Percentiles rank a stretch among this genome's conserved stretches.
Evolutionary conservation across 202 grass and related monocot species (phyloP).

Genomic region (Brachypodium distachyon): DNA sequence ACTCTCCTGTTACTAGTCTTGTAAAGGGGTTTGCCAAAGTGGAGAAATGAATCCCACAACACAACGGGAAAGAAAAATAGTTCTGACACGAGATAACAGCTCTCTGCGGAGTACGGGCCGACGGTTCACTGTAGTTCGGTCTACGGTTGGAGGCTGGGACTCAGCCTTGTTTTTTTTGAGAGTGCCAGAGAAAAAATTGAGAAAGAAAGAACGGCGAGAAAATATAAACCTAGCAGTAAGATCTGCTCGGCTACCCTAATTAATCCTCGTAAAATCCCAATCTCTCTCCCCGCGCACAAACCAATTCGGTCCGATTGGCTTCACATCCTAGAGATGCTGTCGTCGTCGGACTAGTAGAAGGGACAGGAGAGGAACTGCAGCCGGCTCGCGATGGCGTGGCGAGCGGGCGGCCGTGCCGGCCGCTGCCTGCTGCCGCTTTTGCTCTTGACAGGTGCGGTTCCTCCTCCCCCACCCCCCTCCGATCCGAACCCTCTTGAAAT

Average conservation of each 20-base stretch:
- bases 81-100: too few relatives aligned
- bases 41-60: too few relatives aligned
- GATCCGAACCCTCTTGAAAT: neutral
- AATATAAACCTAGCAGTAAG: neutral
- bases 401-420: conserved; percentile 32
- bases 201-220: neutral
- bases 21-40: too few relatives aligned
- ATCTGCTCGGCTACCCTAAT: conserved; percentile 19
- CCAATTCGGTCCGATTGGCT: neutral
- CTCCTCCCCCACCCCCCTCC: neutral
- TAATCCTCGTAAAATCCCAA: neutral
- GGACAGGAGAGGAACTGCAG: neutral
- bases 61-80: too few relatives aligned
- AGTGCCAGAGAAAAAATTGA: neutral
- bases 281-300: neutral
- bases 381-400: conserved; percentile 35
- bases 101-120: too few relatives aligned
- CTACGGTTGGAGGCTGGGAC: too few relatives aligned
- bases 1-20: too few relatives aligned
- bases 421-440: conserved; percentile 52
- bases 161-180: too few relatives aligned
- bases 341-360: neutral
- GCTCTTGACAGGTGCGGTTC: conserved; percentile 40
- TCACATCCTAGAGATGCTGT: neutral
- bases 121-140: too few relatives aligned